phyloP scores from a whole-genome alignment of 164 flowering plant species.

The Tetracentron sinense region DNA sequence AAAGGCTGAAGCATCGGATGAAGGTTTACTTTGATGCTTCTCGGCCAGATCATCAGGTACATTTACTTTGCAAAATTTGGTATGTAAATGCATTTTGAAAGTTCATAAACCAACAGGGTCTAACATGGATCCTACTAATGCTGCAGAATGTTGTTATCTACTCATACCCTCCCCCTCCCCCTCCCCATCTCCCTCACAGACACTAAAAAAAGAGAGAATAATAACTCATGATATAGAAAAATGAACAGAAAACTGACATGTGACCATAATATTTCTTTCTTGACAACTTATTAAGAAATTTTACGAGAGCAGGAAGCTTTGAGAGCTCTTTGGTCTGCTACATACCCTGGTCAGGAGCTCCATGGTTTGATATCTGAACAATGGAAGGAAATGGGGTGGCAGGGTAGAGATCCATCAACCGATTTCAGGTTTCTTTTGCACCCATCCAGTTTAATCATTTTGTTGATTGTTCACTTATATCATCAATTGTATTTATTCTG shows the following conservation, averaged over 20 bases:
- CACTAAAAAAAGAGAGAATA: too few species aligned
- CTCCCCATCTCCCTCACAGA: too few species aligned
- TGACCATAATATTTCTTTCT: not conserved
- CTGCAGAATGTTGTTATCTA: not conserved
- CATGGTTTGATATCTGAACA: slow-evolving; percentile 74
- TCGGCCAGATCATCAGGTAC: slow-evolving; percentile 76
- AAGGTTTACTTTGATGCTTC: slow-evolving; percentile 68
- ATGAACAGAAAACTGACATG: not conserved
- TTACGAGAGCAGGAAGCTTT: slow-evolving; percentile 57
- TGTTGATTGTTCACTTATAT: not conserved
- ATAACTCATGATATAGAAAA: too few species aligned
- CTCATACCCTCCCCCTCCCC: too few species aligned
- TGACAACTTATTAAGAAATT: slow-evolving; percentile 4
- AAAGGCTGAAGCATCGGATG: slow-evolving; percentile 59
- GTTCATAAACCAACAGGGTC: not conserved
- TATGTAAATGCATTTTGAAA: not conserved
- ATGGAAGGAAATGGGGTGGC: slow-evolving; percentile 99
- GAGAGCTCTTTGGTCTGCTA: slow-evolving; percentile 75
- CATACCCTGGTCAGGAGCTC: slow-evolving; percentile 72
- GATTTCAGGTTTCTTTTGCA: slow-evolving; percentile 68
- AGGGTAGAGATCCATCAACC: slow-evolving; percentile 92
- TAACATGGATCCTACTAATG: not conserved
- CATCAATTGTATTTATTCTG: not conserved
- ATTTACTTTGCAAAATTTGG: slow-evolving; percentile 1
- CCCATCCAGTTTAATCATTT: not conserved